Percentiles rank a stretch among this genome's conserved stretches.
Evolutionary conservation across 352 stramenopile genomes (phyloP).

Genomic region (Thalassiosira hispida): DNA sequence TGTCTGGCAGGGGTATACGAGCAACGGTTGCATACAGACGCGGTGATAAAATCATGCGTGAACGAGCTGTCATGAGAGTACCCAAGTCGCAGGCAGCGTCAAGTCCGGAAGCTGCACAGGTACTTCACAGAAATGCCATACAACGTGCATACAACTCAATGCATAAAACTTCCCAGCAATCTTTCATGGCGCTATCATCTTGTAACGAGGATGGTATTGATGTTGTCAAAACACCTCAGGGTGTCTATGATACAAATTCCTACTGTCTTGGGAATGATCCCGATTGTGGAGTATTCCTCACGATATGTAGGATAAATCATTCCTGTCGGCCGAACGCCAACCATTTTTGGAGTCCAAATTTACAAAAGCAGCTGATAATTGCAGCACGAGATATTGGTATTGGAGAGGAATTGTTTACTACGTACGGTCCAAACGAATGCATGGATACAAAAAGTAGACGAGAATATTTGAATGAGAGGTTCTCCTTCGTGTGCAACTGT

Average conservation of each 20-base stretch:
- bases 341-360: conserved; percentile 18
- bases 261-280: background rate
- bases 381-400: conserved; percentile 48
- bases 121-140: conserved; percentile 12
- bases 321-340: conserved; percentile 25
- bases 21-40: conserved; percentile 11
- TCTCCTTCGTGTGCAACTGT: conserved; percentile 22
- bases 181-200: conserved; percentile 29
- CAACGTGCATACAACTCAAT: conserved; percentile 23
- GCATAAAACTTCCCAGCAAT: background rate
- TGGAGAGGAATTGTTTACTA: conserved; percentile 65
- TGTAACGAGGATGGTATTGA: conserved; percentile 26
- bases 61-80: conserved; percentile 21
- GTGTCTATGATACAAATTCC: conserved; percentile 33
- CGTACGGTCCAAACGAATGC: conserved; percentile 35
- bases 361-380: conserved; percentile 21
- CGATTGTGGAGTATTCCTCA: conserved; percentile 20
- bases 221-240: conserved; percentile 18
- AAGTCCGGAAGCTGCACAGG: conserved; percentile 13
- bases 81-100: conserved; percentile 15
- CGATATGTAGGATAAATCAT: conserved; percentile 20
- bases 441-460: conserved; percentile 14
- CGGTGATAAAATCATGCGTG: conserved; percentile 31
- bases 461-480: conserved; percentile 23
- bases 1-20: conserved; percentile 21